A percentile compares a stretch with the other conserved stretches of the same genome.
phyloP scores from a whole-genome alignment of 345 rosid species.

The Noccaea bulbosa region DNA sequence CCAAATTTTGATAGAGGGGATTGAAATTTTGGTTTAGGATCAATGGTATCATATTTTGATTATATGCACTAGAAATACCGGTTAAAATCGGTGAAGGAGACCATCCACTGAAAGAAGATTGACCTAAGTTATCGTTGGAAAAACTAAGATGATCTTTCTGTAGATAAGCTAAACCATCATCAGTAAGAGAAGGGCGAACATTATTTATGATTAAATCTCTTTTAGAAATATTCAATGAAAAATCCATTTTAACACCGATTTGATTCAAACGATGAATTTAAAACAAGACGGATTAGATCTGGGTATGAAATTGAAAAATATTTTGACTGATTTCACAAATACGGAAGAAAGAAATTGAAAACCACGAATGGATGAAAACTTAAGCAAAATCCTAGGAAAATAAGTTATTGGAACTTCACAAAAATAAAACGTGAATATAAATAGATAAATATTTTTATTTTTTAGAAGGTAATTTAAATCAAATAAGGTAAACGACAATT shows the following conservation, averaged over 20 bases:
- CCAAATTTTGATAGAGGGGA: background rate
- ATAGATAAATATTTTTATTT: too few relatives aligned
- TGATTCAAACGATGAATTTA: background rate
- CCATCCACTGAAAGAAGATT: background rate
- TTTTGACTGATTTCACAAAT: background rate
- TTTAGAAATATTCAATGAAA: background rate
- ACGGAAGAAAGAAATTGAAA: background rate
- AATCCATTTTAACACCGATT: background rate
- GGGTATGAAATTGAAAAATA: background rate
- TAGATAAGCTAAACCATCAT: background rate
- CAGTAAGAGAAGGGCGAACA: background rate
- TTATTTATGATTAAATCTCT: background rate
- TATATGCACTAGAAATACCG: background rate
- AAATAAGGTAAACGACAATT: too few relatives aligned
- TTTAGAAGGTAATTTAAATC: too few relatives aligned
- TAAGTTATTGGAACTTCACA: too few relatives aligned
- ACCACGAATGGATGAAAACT: background rate
- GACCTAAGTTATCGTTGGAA: background rate
- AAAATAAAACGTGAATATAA: too few relatives aligned
- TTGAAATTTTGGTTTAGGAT: slow-evolving; percentile 1
- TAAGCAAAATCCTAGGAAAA: background rate
- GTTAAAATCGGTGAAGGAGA: background rate
- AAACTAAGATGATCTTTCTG: background rate
- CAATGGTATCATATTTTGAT: background rate
- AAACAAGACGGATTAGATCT: background rate